These are phyloP conservation scores for Cercospora sp. DNA, from an alignment of 2,329 filamentous ascomycete species.

Conservation along the genomic window DNA sequence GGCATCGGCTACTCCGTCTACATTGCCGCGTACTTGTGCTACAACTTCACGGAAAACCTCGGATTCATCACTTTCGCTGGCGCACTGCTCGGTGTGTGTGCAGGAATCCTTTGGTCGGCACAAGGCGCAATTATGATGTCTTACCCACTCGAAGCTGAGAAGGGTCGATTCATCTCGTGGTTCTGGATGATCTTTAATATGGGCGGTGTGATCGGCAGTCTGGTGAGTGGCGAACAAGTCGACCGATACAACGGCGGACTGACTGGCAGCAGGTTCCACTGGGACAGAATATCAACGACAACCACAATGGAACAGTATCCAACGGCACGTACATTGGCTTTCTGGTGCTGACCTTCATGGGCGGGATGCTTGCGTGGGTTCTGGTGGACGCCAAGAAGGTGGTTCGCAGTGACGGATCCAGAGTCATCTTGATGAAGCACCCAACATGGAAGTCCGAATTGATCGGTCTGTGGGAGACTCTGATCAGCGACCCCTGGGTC, in stretches of 20 bases:
- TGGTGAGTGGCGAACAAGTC: slow-evolving; percentile 48
- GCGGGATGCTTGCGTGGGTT: slow-evolving; percentile 67
- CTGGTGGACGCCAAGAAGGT: slow-evolving; percentile 73
- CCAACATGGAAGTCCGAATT: slow-evolving; percentile 83
- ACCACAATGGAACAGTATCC: slow-evolving; percentile 54
- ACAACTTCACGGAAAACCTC: slow-evolving; percentile 65
- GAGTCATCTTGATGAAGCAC: slow-evolving; percentile 86
- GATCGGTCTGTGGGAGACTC: slow-evolving; percentile 70
- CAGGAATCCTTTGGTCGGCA: slow-evolving; percentile 77
- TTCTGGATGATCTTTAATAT: slow-evolving; percentile 97
- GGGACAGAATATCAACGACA: slow-evolving; percentile 67
- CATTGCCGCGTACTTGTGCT: slow-evolving; percentile 68
- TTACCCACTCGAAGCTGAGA: slow-evolving; percentile 77
- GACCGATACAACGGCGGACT: background rate
- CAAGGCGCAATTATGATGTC: slow-evolving; percentile 88
- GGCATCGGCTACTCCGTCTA: slow-evolving; percentile 78
- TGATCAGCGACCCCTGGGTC: slow-evolving; percentile 71
- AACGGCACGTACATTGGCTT: slow-evolving; percentile 89
- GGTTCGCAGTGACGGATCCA: slow-evolving; percentile 72
- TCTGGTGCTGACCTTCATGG: slow-evolving; percentile 75
- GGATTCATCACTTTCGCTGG: slow-evolving; percentile 77
- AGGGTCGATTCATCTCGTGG: slow-evolving; percentile 84
- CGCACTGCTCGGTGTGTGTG: slow-evolving; percentile 73
- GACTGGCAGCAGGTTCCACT: slow-evolving; percentile 61
- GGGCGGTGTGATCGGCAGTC: slow-evolving; percentile 80